Evolutionary conservation across 2,329 filamentous ascomycete genomes (phyloP).

Genomic region (Aspergillus sojae): DNA sequence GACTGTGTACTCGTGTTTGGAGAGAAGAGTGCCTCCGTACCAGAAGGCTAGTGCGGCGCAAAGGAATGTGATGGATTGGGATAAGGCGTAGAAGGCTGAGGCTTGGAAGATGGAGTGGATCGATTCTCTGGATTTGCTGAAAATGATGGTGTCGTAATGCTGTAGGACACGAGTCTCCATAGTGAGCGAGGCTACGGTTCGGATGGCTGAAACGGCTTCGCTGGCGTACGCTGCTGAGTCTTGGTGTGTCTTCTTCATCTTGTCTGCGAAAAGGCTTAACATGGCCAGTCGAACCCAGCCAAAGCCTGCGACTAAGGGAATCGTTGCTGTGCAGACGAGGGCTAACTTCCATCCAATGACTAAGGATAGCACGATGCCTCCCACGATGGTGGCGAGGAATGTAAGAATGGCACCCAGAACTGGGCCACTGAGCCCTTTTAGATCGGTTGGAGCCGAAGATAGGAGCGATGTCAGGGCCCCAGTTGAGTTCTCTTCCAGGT

Average conservation of each 20-base stretch:
- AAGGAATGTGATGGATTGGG: constrained; percentile 32
- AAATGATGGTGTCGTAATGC: constrained; percentile 37
- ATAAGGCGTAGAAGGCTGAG: constrained; percentile 33
- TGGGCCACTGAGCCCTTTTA: constrained; percentile 64
- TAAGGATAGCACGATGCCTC: constrained; percentile 66
- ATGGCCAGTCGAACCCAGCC: constrained; percentile 53
- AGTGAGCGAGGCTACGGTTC: constrained; percentile 55
- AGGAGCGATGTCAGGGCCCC: constrained; percentile 74
- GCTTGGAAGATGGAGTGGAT: constrained; percentile 23
- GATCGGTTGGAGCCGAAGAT: constrained; percentile 67
- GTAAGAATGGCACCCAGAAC: constrained; percentile 80
- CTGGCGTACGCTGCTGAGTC: constrained; percentile 53
- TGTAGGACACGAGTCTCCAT: constrained; percentile 47
- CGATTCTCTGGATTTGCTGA: constrained; percentile 23
- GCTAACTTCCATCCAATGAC: constrained; percentile 78
- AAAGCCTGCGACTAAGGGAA: constrained; percentile 36
- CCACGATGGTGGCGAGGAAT: constrained; percentile 72
- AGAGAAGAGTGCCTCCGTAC: constrained; percentile 65
- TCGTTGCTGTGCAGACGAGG: constrained; percentile 60
- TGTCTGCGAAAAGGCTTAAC: constrained; percentile 43
- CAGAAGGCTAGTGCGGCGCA: constrained; percentile 58
- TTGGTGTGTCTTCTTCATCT: constrained; percentile 47
- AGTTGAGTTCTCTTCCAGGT: constrained; percentile 23
- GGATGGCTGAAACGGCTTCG: constrained; percentile 54
- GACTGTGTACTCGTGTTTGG: constrained; percentile 47